Conservation (phyloP, 2,329 filamentous ascomycete genomes). For the Fusarium nodosum region DNA sequence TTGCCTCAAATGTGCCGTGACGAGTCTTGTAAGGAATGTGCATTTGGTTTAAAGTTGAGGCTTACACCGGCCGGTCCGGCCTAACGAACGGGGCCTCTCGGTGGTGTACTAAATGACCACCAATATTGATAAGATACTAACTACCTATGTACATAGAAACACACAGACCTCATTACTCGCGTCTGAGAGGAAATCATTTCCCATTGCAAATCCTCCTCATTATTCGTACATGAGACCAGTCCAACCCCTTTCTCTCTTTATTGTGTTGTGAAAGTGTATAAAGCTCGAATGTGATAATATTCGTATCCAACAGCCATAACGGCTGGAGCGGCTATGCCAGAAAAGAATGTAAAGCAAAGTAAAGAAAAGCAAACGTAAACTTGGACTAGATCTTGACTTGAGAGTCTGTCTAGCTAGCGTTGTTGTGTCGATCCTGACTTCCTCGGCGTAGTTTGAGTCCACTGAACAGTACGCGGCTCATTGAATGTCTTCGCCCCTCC, state of each 20-base stretch:
- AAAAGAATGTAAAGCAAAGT: background rate
- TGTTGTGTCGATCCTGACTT: constrained; percentile 27
- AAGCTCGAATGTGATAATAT: background rate
- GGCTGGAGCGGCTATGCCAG: constrained; percentile 14
- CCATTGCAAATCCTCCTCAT: constrained; percentile 11
- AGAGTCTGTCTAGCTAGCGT: constrained; percentile 11
- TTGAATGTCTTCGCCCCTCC: constrained; percentile 37
- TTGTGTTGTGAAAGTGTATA: constrained; percentile 15
- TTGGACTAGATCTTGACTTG: background rate
- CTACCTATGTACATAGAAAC: constrained; percentile 7
- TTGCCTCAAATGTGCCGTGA: constrained; percentile 5
- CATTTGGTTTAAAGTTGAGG: constrained; percentile 32
- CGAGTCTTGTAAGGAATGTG: constrained; percentile 37
- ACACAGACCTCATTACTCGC: constrained; percentile 18
- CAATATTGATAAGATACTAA: constrained; percentile 6
- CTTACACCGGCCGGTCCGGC: constrained; percentile 26
- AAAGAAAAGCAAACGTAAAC: background rate
- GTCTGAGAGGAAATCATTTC: constrained; percentile 7
- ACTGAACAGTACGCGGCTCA: constrained; percentile 37
- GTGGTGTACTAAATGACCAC: background rate
- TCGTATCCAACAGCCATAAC: constrained; percentile 5
- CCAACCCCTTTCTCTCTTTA: constrained; percentile 9
- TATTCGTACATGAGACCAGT: constrained; percentile 15
- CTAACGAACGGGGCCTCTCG: constrained; percentile 21
- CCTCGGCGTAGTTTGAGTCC: constrained; percentile 40